Evolutionary conservation across 1,284 basidiomycete genomes (phyloP).

Genomic region (Cystobasidiaceae sp.): DNA sequence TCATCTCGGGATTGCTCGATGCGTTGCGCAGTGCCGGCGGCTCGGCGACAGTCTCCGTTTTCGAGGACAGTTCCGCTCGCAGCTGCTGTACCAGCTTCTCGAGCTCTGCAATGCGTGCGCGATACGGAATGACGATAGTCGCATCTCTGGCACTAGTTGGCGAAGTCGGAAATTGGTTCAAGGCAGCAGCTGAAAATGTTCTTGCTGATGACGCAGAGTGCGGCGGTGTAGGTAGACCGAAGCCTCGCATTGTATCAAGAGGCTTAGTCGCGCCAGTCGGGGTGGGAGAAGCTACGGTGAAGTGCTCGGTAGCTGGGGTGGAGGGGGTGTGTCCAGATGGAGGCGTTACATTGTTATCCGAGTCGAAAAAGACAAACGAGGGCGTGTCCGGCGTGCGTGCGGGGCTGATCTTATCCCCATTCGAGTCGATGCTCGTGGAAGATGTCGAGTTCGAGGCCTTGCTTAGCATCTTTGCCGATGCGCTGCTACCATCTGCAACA

Average conservation of each 20-base stretch:
- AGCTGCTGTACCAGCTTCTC: constrained; percentile 6
- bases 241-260: background rate
- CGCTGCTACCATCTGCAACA: background rate
- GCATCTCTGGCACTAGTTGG: background rate
- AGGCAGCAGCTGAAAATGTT: constrained; percentile 6
- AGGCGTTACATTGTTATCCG: constrained; percentile 3
- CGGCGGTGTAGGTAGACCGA: constrained; percentile 25
- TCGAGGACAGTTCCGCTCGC: constrained; percentile 2
- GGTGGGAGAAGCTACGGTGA: background rate
- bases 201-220: constrained; percentile 20
- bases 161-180: background rate
- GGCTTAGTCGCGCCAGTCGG: background rate
- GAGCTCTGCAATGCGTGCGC: constrained; percentile 9
- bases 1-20: background rate
- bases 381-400: constrained; percentile 24
- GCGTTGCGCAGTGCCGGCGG: background rate
- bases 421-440: background rate
- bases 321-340: background rate
- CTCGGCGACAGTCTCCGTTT: background rate
- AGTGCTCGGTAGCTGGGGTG: background rate
- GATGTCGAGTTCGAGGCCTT: background rate
- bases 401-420: background rate
- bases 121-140: background rate
- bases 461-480: background rate
- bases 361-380: constrained; percentile 28